Conservation (phyloP, 768 basidiomycete genomes). For the Kockovaella imperatae region DNA sequence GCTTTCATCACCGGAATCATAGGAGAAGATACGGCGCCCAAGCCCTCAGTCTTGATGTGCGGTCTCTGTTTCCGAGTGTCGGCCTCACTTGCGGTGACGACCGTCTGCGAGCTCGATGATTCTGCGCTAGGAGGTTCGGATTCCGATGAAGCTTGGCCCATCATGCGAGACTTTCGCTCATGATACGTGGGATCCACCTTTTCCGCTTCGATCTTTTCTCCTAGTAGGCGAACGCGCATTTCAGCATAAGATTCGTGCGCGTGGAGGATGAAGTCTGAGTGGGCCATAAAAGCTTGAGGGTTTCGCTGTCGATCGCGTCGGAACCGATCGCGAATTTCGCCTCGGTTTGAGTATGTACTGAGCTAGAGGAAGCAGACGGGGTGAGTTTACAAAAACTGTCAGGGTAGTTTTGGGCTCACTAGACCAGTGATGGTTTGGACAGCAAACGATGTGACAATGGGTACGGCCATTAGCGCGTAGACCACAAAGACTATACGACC, state of each 20-base stretch:
- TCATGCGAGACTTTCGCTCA: background rate
- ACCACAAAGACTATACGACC: conserved; percentile 41
- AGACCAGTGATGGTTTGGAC: conserved; percentile 39
- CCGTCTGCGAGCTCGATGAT: no score
- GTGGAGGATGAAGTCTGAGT: conserved; percentile 31
- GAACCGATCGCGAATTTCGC: conserved; percentile 7
- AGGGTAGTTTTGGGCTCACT: conserved; percentile 12
- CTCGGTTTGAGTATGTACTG: conserved; percentile 27
- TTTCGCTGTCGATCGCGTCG: conserved; percentile 4
- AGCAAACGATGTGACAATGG: conserved; percentile 44
- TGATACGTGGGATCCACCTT: background rate
- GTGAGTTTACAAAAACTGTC: background rate
- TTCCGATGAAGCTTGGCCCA: no score
- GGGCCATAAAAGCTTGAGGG: conserved; percentile 25
- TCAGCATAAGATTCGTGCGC: conserved; percentile 23
- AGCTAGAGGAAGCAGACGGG: conserved; percentile 11
- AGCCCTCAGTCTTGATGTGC: no score
- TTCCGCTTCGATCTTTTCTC: background rate
- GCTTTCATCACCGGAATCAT: no score
- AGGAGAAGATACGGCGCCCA: no score
- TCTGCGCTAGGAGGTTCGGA: no score
- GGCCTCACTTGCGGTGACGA: no score
- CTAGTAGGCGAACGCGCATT: conserved; percentile 9
- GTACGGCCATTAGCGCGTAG: conserved; percentile 43
- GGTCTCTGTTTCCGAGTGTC: no score